These are phyloP conservation scores for Vanderwaltozyma yarrowii DNA, from an alignment of 805 yeast species.

Conservation along the genomic window DNA sequence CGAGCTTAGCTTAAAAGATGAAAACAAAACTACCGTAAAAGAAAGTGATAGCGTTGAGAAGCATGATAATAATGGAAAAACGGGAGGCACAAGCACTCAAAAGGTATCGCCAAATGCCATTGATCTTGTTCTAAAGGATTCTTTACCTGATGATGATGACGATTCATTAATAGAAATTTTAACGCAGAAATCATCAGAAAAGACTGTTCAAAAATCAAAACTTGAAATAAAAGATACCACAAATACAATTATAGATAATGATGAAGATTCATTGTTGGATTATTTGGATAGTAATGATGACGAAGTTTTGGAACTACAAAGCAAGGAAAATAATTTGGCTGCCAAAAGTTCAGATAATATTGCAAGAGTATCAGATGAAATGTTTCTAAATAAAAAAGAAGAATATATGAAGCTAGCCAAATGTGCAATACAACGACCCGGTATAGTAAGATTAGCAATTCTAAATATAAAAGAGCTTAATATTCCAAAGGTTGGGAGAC, in stretches of 20 bases:
- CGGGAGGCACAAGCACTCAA: too few species aligned
- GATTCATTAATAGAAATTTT: slow-evolving; percentile 21
- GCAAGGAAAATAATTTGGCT: too few species aligned
- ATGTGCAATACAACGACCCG: slow-evolving; percentile 36
- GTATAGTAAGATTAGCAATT: slow-evolving; percentile 30
- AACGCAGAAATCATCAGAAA: slow-evolving; percentile 13
- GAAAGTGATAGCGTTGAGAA: too few species aligned
- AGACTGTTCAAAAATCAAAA: not conserved
- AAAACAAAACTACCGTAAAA: too few species aligned
- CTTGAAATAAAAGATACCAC: not conserved
- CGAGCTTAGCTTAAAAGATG: too few species aligned
- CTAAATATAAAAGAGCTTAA: slow-evolving; percentile 9
- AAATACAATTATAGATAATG: not conserved
- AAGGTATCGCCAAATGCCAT: too few species aligned
- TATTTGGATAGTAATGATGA: slow-evolving; percentile 1
- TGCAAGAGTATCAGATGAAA: not conserved
- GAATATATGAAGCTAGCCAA: slow-evolving; percentile 25
- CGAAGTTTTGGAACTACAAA: not conserved
- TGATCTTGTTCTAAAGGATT: too few species aligned
- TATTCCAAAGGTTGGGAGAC: slow-evolving; percentile 28
- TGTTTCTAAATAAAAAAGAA: not conserved
- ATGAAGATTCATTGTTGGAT: slow-evolving; percentile 1
- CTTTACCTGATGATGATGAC: slow-evolving; percentile 11
- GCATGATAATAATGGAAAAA: too few species aligned
- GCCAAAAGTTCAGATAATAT: too few species aligned